A percentile compares a stretch with the other conserved stretches of the same genome.
Evolutionary conservation across 2,329 filamentous ascomycete species (phyloP).

Genomic region (Exophiala bonariae): DNA sequence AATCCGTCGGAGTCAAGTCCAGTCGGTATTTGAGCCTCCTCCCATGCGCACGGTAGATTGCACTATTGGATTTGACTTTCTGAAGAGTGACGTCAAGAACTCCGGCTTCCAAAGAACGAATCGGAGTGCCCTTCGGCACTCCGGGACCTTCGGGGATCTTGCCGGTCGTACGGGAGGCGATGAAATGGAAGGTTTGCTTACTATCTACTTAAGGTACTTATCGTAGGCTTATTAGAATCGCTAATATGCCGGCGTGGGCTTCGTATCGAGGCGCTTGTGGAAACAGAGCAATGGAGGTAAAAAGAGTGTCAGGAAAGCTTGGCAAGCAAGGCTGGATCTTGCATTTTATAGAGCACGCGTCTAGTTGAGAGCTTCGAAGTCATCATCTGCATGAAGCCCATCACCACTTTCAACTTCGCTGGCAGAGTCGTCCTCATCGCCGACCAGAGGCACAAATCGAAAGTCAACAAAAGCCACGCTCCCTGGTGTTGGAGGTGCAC

Average conservation of each 20-base stretch:
- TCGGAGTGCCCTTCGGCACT: neutral
- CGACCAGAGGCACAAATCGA: slow-evolving; percentile 46
- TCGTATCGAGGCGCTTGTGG: too few species aligned
- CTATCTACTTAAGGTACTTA: neutral
- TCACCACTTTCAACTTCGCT: slow-evolving; percentile 26
- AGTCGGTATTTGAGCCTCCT: too few species aligned
- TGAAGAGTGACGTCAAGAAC: neutral
- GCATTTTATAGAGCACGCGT: too few species aligned
- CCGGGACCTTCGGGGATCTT: neutral
- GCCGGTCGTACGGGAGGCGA: neutral
- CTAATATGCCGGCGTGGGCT: too few species aligned
- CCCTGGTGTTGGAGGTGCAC: slow-evolving; percentile 17
- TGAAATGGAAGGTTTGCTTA: neutral
- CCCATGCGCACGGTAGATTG: neutral
- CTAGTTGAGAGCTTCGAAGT: too few species aligned
- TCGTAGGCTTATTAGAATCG: too few species aligned
- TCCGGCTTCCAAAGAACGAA: neutral
- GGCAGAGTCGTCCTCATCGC: slow-evolving; percentile 43
- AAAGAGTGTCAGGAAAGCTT: too few species aligned
- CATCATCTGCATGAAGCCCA: neutral
- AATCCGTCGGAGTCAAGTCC: too few species aligned
- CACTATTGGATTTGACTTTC: neutral
- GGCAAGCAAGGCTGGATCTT: too few species aligned
- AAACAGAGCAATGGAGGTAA: too few species aligned
- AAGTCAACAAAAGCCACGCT: slow-evolving; percentile 44